Conservation (phyloP, 371 early-diverging fungal species). For the Mortierella sp. region DNA sequence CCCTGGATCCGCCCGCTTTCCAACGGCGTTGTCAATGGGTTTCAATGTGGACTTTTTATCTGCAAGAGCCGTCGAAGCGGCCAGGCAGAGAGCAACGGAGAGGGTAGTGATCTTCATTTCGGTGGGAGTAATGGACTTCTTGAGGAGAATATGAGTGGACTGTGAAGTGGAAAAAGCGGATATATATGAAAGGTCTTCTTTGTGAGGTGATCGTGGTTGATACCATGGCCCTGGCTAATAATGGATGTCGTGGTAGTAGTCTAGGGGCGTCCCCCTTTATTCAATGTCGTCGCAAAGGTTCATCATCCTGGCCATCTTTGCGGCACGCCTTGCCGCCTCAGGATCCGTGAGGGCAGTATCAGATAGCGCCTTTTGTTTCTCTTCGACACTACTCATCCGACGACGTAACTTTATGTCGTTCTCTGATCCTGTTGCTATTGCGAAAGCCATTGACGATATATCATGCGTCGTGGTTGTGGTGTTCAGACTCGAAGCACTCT, state of each 20-base stretch:
- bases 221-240: too few species aligned
- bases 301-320: conserved; percentile 23
- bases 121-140: not conserved
- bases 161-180: too few species aligned
- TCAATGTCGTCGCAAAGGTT: conserved; percentile 34
- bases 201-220: too few species aligned
- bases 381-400: conserved; percentile 1
- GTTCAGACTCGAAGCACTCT: not conserved
- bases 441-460: not conserved
- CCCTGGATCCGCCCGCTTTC: conserved; percentile 4
- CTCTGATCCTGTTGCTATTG: not conserved
- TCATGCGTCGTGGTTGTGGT: not conserved
- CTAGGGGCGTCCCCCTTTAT: too few species aligned
- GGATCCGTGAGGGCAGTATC: conserved; percentile 1
- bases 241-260: too few species aligned
- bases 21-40: conserved; percentile 1
- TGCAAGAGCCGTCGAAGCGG: conserved; percentile 17
- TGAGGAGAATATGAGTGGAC: not conserved
- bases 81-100: conserved; percentile 31
- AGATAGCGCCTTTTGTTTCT: conserved; percentile 7
- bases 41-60: conserved; percentile 6
- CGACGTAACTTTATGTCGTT: not conserved
- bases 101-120: conserved; percentile 31
- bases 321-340: conserved; percentile 12
- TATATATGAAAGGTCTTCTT: too few species aligned